Base-by-base conservation (phyloP, 177 flowering plant species). In the Vitis hybrid region DNA sequence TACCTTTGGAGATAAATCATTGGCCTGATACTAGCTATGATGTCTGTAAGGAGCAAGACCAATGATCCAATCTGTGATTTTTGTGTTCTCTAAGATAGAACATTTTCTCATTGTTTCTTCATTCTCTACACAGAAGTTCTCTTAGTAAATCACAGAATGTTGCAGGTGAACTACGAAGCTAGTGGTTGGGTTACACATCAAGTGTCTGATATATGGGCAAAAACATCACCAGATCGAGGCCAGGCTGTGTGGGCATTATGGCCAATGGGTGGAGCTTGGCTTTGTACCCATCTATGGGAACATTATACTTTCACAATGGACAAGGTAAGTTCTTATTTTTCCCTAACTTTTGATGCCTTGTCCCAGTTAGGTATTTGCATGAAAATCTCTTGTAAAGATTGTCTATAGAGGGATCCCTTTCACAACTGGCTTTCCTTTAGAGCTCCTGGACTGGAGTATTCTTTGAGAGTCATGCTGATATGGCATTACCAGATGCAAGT, bases 241-340 rank as follows among this genome's bases (percentile, higher is more conserved):
- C 74, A 86, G 57, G 88, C 93, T 60, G 87, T 87, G 24, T 94
- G 97, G 97, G 97, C 99, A 35, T 64, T 94, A 62, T 94, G 99
- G 99, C 97, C 87, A 68, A 92, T 94, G 99, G 99, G 99, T 55
- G 99, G 99, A 70, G 97, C 99, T 46, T 94, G 99, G 99, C 88
- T 92, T 73, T 90, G 94, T 70, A 87, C 95, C 3, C 99, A 94
- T 85, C 75, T 92, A 10, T 94, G 99, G 99, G 99, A 94, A 78
- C 97, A 94, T 72, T 92, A 83, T 69, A 73, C 85, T 60, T 92
- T 81, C 69, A 90, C 97, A 62, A 69, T 92, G 91, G 97, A 94
- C 80, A 87, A 90, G 74, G 98, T 93, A 82, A 76, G 83, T 55
- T 65, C 60, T n/a, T 70, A 46, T 4, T 32, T 54, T 51, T 56